Evolutionary conservation across 495 filamentous ascomycete species (phyloP).

Genomic region (Penicillium alfredii): DNA sequence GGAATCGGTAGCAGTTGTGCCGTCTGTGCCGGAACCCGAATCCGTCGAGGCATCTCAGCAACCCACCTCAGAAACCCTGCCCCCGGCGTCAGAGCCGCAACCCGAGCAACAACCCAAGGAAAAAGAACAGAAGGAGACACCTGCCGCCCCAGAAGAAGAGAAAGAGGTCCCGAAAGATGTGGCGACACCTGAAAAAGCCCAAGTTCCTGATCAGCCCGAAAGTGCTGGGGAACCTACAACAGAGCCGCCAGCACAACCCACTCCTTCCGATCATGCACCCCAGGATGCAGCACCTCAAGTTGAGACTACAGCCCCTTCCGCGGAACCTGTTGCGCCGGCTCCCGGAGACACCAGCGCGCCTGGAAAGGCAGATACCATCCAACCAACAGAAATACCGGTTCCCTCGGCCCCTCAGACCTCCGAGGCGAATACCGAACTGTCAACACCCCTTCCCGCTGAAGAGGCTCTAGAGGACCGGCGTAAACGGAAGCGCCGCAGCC

Average conservation of each 20-base stretch:
- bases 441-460: slow-evolving; percentile 31
- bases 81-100: slow-evolving; percentile 11
- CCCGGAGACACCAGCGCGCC: slow-evolving; percentile 7
- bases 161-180: slow-evolving; percentile 4
- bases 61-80: slow-evolving; percentile 8
- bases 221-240: slow-evolving; percentile 1
- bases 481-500: slow-evolving; percentile 70
- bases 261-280: background rate
- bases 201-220: slow-evolving; percentile 3
- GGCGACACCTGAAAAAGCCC: background rate
- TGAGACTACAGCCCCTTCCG: slow-evolving; percentile 7
- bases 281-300: slow-evolving; percentile 3
- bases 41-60: slow-evolving; percentile 7
- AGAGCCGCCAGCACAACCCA: background rate
- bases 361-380: slow-evolving; percentile 3
- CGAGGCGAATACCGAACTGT: slow-evolving; percentile 25
- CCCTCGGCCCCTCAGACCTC: slow-evolving; percentile 16
- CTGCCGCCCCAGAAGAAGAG: slow-evolving; percentile 3
- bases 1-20: slow-evolving; percentile 10
- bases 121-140: slow-evolving; percentile 5
- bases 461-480: slow-evolving; percentile 51
- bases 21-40: no score
- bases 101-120: slow-evolving; percentile 1
- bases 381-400: slow-evolving; percentile 13
- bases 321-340: slow-evolving; percentile 23